These are phyloP conservation scores for Botrytis deweyae DNA, from an alignment of 2,329 filamentous ascomycete species.

Conservation along the genomic window DNA sequence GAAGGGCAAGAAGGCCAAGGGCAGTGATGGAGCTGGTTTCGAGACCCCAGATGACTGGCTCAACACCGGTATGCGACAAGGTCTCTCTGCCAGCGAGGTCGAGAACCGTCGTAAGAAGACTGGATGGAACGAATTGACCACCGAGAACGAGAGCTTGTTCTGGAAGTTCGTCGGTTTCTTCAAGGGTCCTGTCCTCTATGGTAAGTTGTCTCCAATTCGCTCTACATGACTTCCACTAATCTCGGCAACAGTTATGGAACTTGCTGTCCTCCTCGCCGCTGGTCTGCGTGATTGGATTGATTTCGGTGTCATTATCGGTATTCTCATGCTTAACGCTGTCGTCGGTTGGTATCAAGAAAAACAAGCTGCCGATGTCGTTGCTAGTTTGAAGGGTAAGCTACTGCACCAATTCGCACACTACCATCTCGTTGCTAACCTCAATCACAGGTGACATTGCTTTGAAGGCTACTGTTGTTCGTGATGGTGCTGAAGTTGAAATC, in stretches of 20 bases:
- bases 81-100: constrained; percentile 59
- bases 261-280: constrained; percentile 70
- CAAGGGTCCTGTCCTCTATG: constrained; percentile 73
- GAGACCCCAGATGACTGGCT: constrained; percentile 64
- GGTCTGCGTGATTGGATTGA: constrained; percentile 76
- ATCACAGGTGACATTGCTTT: constrained; percentile 68
- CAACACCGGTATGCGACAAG: constrained; percentile 63
- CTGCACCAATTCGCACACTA: not conserved
- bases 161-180: constrained; percentile 75
- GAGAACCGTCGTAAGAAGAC: constrained; percentile 63
- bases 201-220: constrained; percentile 48
- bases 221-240: constrained; percentile 21
- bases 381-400: constrained; percentile 56
- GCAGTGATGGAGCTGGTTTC: constrained; percentile 40
- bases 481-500: constrained; percentile 67
- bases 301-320: constrained; percentile 75
- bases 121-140: constrained; percentile 70
- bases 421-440: not conserved
- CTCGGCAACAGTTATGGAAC: constrained; percentile 63
- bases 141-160: constrained; percentile 75
- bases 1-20: constrained; percentile 55
- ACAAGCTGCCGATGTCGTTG: constrained; percentile 75
- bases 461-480: constrained; percentile 66
- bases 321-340: constrained; percentile 70
- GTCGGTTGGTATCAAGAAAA: constrained; percentile 83